Evolutionary conservation across 2,329 filamentous ascomycete species (phyloP), one percentile per base, ranked within the genome.

Genomic region (Penicillium sp.): DNA sequence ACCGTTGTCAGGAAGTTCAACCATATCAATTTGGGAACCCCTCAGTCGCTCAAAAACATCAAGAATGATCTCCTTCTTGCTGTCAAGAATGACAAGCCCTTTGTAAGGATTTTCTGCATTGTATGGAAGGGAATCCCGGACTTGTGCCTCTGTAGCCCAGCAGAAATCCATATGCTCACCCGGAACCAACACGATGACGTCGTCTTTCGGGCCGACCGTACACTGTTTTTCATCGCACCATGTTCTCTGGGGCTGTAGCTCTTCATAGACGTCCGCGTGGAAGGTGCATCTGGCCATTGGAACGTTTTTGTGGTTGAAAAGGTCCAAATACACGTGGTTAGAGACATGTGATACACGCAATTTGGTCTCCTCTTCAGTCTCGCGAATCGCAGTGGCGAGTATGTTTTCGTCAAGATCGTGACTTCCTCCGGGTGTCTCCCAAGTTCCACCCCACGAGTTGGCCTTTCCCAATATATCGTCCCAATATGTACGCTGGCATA

Each of bases 91-190:
- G 14, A 39, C 36, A 39, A 33, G 36, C 21, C 36, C 36, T 25
- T 16, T 32, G 14, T 39, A 15, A 39, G 36, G 18, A 32, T 39
- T 32, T 23, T 13, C 29, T 32, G 20, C 36, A 13, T 39, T 28
- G 29, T 31, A 39, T 19, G 16, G 27, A 32, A 30, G n/a, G 17
- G 36, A 39, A 39, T 25, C 14, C 20, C 27, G 27, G 20, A 31
- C 13, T 39, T 39, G 36, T 32, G 36, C 29, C 14, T 39, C 29
- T 14, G 36, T 39, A 20, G 28, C 36, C 36, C 36, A 33, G 18
- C 29, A 39, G 36, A 32, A 39, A 39, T 39, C 36, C 20, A 39
- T 21, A 32, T 39, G 36, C 14, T 39, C 27, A 32, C 30, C 36
- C 19, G 14, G 11, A 19, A 20, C 26, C 20, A 38, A 26, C 13